Percentiles rank a stretch among this genome's conserved stretches.
phyloP scores from a whole-genome alignment of 164 flowering plant species.

The Vitis riparia region DNA sequence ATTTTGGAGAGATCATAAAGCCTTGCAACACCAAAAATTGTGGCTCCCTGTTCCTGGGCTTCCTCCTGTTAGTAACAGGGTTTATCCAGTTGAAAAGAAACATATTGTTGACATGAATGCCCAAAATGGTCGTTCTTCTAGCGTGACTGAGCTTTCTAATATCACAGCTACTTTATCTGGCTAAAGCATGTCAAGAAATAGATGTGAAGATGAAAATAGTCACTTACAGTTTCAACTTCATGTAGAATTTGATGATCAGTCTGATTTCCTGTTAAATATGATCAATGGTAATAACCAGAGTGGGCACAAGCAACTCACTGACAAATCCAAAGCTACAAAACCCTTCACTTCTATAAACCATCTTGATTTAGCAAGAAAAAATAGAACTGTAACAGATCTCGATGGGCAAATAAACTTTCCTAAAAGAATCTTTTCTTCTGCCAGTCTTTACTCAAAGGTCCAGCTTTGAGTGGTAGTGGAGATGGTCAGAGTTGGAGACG shows the following conservation, averaged over 20 bases:
- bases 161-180: slow-evolving; percentile 51
- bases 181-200: slow-evolving; percentile 42
- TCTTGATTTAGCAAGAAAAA: too few species aligned
- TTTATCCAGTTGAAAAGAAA: slow-evolving; percentile 30
- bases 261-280: slow-evolving; percentile 31
- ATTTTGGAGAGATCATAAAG: too few species aligned
- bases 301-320: slow-evolving; percentile 39
- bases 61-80: slow-evolving; percentile 55
- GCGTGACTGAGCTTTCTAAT: slow-evolving; percentile 35
- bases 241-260: slow-evolving; percentile 25
- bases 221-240: slow-evolving; percentile 38
- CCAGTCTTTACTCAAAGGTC: too few species aligned
- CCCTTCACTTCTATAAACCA: too few species aligned
- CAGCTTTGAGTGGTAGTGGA: too few species aligned
- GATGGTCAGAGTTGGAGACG: too few species aligned
- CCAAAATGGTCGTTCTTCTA: slow-evolving; percentile 40
- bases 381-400: too few species aligned
- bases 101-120: slow-evolving; percentile 26
- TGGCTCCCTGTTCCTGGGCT: slow-evolving; percentile 41
- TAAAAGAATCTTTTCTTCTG: too few species aligned
- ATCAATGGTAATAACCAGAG: slow-evolving; percentile 37
- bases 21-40: too few species aligned
- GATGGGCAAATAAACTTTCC: too few species aligned
- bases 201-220: slow-evolving; percentile 32
- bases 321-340: slow-evolving; percentile 36